phyloP scores from a whole-genome alignment of 805 yeast species.

The Lachancea sp. region DNA sequence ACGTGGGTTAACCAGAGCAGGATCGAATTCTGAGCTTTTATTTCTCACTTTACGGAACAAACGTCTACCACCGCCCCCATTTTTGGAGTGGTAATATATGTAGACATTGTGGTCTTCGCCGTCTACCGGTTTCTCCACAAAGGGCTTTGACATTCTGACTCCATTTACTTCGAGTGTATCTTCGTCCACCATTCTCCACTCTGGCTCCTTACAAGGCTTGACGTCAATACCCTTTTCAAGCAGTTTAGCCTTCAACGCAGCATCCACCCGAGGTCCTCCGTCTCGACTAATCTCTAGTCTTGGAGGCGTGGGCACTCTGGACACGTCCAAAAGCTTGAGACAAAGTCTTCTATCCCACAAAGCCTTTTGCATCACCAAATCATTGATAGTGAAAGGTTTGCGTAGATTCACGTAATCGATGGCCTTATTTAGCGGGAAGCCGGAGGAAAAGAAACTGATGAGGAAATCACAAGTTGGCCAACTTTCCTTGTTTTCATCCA shows the following conservation, averaged over 20 bases:
- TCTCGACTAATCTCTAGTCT: constrained; percentile 88
- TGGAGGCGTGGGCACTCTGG: constrained; percentile 83
- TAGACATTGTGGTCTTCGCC: constrained; percentile 98
- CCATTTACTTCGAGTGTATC: constrained; percentile 78
- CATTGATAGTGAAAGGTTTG: constrained; percentile 85
- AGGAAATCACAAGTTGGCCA: constrained; percentile 99
- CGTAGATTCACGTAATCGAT: constrained; percentile 82
- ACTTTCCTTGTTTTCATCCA: constrained; percentile 88
- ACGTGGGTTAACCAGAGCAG: constrained; percentile 64
- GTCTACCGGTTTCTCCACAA: constrained; percentile 96
- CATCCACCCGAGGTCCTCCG: constrained; percentile 88
- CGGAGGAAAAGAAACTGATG: constrained; percentile 88
- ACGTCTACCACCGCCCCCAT: constrained; percentile 97
- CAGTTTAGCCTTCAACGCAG: constrained; percentile 55
- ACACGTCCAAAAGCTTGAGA: constrained; percentile 66
- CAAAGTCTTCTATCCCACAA: constrained; percentile 97
- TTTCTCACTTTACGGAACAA: constrained; percentile 94
- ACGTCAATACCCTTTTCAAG: constrained; percentile 51
- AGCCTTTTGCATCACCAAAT: constrained; percentile 82
- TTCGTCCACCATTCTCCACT: constrained; percentile 83
- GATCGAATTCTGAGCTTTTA: constrained; percentile 93
- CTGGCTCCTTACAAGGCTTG: constrained; percentile 51
- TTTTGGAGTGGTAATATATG: constrained; percentile 78
- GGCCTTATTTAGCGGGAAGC: constrained; percentile 95
- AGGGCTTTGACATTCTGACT: constrained; percentile 70